A percentile compares a stretch with the other conserved stretches of the same genome.
These are phyloP conservation scores for Primulina tabacum DNA, from an alignment of 257 asterid genomes.

Conservation along the genomic window DNA sequence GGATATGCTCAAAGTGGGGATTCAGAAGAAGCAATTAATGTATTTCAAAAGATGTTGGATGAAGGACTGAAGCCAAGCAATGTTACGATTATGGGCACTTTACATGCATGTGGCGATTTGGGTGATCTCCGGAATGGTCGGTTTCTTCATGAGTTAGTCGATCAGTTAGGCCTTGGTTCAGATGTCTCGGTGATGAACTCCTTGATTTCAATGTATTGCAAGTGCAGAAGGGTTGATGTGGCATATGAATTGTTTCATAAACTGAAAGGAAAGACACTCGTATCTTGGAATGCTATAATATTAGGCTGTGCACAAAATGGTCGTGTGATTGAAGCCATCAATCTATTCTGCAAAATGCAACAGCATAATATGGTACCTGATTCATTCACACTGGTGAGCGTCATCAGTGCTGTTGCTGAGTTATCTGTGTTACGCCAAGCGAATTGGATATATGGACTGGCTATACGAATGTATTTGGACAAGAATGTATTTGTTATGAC, in stretches of 20 bases:
- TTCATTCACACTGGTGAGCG: slow-evolving; percentile 84
- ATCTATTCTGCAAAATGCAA: slow-evolving; percentile 65
- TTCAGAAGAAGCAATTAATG: slow-evolving; percentile 59
- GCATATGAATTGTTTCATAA: slow-evolving; percentile 57
- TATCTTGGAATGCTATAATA: slow-evolving; percentile 89
- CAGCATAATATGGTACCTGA: slow-evolving; percentile 50
- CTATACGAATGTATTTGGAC: slow-evolving; percentile 51
- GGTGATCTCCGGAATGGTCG: slow-evolving; percentile 59
- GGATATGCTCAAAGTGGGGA: slow-evolving; percentile 78
- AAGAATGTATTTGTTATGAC: slow-evolving; percentile 62
- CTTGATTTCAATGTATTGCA: slow-evolving; percentile 87
- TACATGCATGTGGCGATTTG: slow-evolving; percentile 65
- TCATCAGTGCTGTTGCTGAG: slow-evolving; percentile 78
- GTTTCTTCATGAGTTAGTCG: slow-evolving; percentile 50
- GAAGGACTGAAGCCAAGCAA: slow-evolving; percentile 61
- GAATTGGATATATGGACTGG: slow-evolving; percentile 85
- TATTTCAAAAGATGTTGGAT: slow-evolving; percentile 63
- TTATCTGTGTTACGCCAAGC: slow-evolving; percentile 73
- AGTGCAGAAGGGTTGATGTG: slow-evolving; percentile 64
- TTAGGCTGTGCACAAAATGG: slow-evolving; percentile 84
- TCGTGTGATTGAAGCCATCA: slow-evolving; percentile 50
- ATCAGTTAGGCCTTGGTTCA: slow-evolving; percentile 42
- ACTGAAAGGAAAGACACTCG: slow-evolving; percentile 53
- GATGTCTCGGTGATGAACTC: slow-evolving; percentile 70
- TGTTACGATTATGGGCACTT: slow-evolving; percentile 82